Base-by-base conservation (phyloP, 2,329 filamentous ascomycete genomes). In the Venturia asperata region DNA sequence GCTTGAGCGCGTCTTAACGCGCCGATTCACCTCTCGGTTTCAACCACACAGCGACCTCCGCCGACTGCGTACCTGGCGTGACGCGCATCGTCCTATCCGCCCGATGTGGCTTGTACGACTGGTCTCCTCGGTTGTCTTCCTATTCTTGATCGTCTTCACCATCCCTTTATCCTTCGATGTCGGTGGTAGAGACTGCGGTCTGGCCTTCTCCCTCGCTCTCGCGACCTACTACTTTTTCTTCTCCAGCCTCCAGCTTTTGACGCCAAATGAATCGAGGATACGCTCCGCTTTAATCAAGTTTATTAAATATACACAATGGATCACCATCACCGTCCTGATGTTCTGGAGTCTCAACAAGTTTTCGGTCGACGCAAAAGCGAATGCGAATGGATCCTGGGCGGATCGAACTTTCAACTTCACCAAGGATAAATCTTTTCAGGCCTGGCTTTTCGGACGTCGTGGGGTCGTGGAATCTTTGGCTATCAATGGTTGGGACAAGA, bases 121-220 rank as follows among this genome's bases (percentile, higher is more conserved):
- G 75, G 75, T 92, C 71, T 91, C 91, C 74, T 91, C 91, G 78
- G 82, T 88, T 74, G 78, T 91, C 78, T 97, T 97, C 79, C 87
- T 97, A 72, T 84, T 92, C 78, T 90, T 90, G 78, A 92, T 97
- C 76, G 87, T 97, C 74, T 89, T 97, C 74, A 96, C 92, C 68
- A 94, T 99, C 75, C 94, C 94, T 68, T 87, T 99, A 74, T 91
- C 93, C 72, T 97, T 97, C 80, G 94, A 99, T 85, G 93, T 97
- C 73, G 94, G 94, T 75, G 94, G 94, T 68, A 88, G 91, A 72
- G 92, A 94, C 71, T 96, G 92, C 74, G 94, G 94, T 67, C 83
- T 99, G 73, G 93, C 92, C 68, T 97, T 95, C 80, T 97, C 92
- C 74, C 84, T 97, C 64, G 86, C 90, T 61, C 85, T 97, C 64